Evolutionary conservation across 805 yeast genomes (phyloP), one percentile per base, ranked within the genome.

Genomic region (Metschnikowia koreensis): DNA sequence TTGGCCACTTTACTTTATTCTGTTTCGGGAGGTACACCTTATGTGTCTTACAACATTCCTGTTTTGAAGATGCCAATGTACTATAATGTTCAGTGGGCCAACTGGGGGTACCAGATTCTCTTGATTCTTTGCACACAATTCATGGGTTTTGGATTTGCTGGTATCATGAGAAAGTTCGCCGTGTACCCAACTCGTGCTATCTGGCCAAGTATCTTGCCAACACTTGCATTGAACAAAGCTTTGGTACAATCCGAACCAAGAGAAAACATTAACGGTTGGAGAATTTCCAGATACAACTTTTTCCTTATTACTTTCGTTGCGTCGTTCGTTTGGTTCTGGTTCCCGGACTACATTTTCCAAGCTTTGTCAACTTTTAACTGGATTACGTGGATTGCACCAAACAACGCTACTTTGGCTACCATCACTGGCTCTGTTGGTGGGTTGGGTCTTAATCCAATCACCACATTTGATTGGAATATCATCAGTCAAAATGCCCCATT

Each of bases 401-500:
- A 58, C 31, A 66, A 67, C 45, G 43, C 51, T 26, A 60, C 59
- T 8, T 55, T 68, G 36, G 63, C 63, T 28, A 62, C 55, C 11
- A 54, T 68, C 40, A 64, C 68, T 28, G 73, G 73, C 8, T 50
- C 63, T 2, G 41, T 47, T 6, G 43, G 53, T 16, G 73, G 73
- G 1, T 55, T 68, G 41, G 71, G 71, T 8, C 33, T 68, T 6
- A 68, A 67, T 48, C 71, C 73, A 16, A 60, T 67, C 43, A 64
- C 84, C 7, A 50, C 65, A 2, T 66, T 66, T 46, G 71, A 68
- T 48, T 66, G 67, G 67, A 66, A 65, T 59, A 70, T 84, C 40
- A 76, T 83, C 9, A 74, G 71, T 52, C 78, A 74, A 65, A 68
- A 80, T 55, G 82, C 83, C n/a, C 79, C 84, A 15, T 89, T 82